These are phyloP conservation scores for Corchorus olitorius DNA, from an alignment of 345 rosid genomes.

Conservation along the genomic window DNA sequence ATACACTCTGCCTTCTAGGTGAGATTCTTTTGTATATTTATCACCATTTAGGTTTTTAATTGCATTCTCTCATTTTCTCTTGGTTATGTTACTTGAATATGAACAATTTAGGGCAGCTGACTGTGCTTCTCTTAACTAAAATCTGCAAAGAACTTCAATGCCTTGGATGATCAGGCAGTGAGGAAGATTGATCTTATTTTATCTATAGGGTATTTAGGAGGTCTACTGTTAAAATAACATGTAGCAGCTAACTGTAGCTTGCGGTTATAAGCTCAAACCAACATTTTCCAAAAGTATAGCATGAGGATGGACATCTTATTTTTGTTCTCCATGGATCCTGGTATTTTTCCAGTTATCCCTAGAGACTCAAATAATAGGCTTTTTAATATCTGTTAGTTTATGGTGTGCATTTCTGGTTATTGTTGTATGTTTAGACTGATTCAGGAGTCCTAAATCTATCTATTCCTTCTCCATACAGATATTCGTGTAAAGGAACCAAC, in stretches of 20 bases:
- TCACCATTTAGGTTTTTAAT: slow-evolving; percentile 1
- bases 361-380: background rate
- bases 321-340: background rate
- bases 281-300: too few relatives aligned
- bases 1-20: slow-evolving; percentile 90
- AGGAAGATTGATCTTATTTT: too few relatives aligned
- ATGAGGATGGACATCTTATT: too few relatives aligned
- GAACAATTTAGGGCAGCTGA: background rate
- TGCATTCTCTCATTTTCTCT: background rate
- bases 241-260: too few relatives aligned
- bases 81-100: background rate
- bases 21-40: slow-evolving; percentile 12
- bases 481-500: slow-evolving; percentile 93
- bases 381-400: background rate
- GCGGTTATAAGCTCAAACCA: too few relatives aligned
- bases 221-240: too few relatives aligned
- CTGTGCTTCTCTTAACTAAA: background rate
- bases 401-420: background rate
- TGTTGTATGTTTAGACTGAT: background rate
- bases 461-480: slow-evolving; percentile 44
- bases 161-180: too few relatives aligned
- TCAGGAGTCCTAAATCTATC: background rate
- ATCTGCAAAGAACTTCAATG: too few relatives aligned
- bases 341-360: background rate
- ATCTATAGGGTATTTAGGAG: too few relatives aligned